Base-by-base conservation (phyloP, 805 yeast species). In the Saturnispora saitoi region DNA sequence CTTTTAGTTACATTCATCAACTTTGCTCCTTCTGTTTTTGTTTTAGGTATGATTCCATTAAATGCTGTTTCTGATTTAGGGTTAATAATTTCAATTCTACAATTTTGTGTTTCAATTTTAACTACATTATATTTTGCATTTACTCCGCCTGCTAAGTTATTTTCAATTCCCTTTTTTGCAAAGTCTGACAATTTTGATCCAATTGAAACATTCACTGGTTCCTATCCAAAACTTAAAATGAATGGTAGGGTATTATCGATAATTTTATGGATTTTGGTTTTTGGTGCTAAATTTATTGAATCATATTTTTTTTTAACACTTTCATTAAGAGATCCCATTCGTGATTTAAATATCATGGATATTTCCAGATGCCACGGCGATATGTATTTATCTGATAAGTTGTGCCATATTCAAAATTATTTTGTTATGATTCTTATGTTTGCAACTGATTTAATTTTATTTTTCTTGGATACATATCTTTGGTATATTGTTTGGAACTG, bases 401-500 rank as follows among this genome's bases (percentile, higher is more conserved):
- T 76, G 4, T 77, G 80, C 55, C 54, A 55, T 9, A 58, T 65
- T 38, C 80, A 76, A 29, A 66, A 78, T 1, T 52, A 53, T 4
- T 63, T 76, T 45, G 66, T 72, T 8, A 60, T 77, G 28, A 54
- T 60, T 0, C 59, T 77, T 45, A 69, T 77, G 54, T 60, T 62
- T 30, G 43, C 70, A 8, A 70, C 78, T 4, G 79, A 75, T 55
- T 59, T 75, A 51, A 70, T 76, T 3, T 62, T 77, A 32, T 77
- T 75, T 55, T 75, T 75, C 51, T 65, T 77, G 20, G 82, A 77
- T 50, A 77, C 81, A 0, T 77, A 77, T 51, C 63, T 77, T 15
- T 77, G 82, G 82, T 77, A 77, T 51, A 73, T 77, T 44, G 69
- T 77, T 7, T 76, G 80, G 75, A 77, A 75, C 48, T 73, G 80